Evolutionary conservation across 306 rosid species (phyloP), one percentile per base, ranked within the genome.

Genomic region (Ziziphus jujuba): DNA sequence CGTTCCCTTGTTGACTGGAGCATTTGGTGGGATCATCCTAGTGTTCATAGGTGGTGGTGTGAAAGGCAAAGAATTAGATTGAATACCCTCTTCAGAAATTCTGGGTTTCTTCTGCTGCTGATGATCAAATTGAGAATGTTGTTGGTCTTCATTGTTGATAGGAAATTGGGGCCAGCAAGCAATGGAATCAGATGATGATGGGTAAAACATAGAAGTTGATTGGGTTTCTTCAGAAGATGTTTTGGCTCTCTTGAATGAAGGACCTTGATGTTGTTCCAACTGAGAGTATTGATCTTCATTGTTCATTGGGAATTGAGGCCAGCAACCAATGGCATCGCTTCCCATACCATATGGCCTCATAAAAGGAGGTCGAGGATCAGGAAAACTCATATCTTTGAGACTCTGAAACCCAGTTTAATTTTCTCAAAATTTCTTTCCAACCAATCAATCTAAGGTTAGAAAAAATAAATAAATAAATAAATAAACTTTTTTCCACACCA

Each of bases 141-240:
- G 70, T 19, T 70, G 70, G 35, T 80, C 86, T 13, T 82, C 82
- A 53, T 63, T 80, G 72, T 67, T 82, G 73, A 75, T 64, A 6
- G 86, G 78, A 56, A 73, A 82, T 78, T 84, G 86, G 72, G 75
- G 85, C 76, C 91, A 83, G 63, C 79, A 72, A 25, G 56, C 88
- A 77, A 84, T 72, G 48, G 84, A 85, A 48, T 93, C 95, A 12
- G n/a, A n/a, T n/a, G n/a, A n/a, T n/a, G n/a, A n/a, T n/a, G 72
- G 58, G 54, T 56, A 75, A 4, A 78, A 75, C 56, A 60, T 61
- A 21, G 76, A 65, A 47, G 71, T 69, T 10, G 79, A 65, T 64
- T 61, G 84, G 43, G 22, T 59, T 63, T 44, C 89, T 56, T 87
- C 92, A 6, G 83, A 87, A 49, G 54, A 83, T 38, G 54, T 84